These are phyloP conservation scores for Saccharomycopsis crataegensis DNA, from an alignment of 1,139 yeast species.

Conservation along the genomic window DNA sequence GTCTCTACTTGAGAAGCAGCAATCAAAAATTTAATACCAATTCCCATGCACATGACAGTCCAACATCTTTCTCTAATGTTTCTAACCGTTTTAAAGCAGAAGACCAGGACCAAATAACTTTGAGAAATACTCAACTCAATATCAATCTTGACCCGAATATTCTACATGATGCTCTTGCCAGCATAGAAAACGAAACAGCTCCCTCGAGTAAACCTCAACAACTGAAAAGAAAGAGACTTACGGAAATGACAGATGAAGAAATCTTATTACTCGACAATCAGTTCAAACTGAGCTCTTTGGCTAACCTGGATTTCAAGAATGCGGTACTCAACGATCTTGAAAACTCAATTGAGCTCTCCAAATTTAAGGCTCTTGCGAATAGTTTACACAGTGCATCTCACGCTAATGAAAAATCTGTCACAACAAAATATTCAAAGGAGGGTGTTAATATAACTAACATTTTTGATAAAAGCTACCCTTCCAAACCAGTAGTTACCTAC, in stretches of 20 bases:
- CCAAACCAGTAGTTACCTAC: conserved; percentile 17
- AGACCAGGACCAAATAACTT: conserved; percentile 19
- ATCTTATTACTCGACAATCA: conserved; percentile 17
- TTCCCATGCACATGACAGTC: background rate
- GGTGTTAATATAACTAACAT: conserved; percentile 19
- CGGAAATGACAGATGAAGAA: conserved; percentile 20
- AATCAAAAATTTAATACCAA: background rate
- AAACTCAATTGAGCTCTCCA: conserved; percentile 14
- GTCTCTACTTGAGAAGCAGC: too few species aligned
- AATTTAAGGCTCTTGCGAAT: conserved; percentile 11
- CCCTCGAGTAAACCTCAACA: background rate
- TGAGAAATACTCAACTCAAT: conserved; percentile 18
- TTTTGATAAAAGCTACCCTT: conserved; percentile 14
- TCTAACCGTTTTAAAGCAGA: conserved; percentile 13
- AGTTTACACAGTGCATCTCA: background rate
- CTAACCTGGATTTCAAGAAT: background rate
- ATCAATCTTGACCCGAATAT: conserved; percentile 10
- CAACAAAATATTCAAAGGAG: conserved; percentile 16
- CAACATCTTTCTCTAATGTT: conserved; percentile 12
- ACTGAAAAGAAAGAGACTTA: conserved; percentile 7
- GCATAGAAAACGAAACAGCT: background rate
- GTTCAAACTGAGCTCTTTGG: conserved; percentile 1
- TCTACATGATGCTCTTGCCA: background rate
- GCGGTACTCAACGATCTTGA: conserved; percentile 11
- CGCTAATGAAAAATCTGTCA: background rate